These are phyloP conservation scores for Stevia rebaudiana DNA, from an alignment of 140 eudicot species.

Conservation along the genomic window DNA sequence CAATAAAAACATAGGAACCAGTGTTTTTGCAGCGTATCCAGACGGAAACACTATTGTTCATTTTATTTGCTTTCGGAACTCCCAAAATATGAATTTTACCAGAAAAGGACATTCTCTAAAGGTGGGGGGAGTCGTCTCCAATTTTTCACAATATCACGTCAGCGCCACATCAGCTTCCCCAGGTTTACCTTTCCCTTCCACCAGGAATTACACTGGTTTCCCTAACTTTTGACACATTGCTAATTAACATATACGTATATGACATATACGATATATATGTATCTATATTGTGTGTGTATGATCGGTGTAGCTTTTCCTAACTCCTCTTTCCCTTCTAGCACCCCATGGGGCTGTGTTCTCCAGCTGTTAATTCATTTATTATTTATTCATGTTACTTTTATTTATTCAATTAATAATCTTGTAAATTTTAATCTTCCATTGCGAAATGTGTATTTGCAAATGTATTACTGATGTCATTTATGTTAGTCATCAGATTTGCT, in stretches of 20 bases:
- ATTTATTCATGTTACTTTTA: background rate
- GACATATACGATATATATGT: too few relatives aligned
- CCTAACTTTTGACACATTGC: too few relatives aligned
- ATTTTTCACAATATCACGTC: too few relatives aligned
- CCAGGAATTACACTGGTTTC: too few relatives aligned
- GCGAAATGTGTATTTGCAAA: conserved; percentile 11
- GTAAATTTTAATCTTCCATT: background rate
- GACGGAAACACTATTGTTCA: conserved; percentile 70
- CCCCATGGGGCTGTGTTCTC: too few relatives aligned
- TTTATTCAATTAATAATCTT: background rate
- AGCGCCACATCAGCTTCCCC: too few relatives aligned
- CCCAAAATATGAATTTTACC: conserved; percentile 65
- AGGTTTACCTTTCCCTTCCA: too few relatives aligned
- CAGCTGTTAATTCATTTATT: background rate
- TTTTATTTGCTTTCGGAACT: conserved; percentile 83
- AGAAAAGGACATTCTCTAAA: conserved; percentile 37
- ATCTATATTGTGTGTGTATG: too few relatives aligned
- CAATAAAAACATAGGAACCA: conserved; percentile 81
- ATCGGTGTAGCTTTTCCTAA: too few relatives aligned
- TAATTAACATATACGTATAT: too few relatives aligned
- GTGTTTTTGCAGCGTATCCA: conserved; percentile 91
- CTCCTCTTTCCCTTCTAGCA: too few relatives aligned
- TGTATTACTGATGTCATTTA: conserved; percentile 6
- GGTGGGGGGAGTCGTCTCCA: too few relatives aligned
- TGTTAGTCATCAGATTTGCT: background rate